phyloP scores from a whole-genome alignment of 2,329 filamentous ascomycete genomes.

The Xylaria sp. region DNA sequence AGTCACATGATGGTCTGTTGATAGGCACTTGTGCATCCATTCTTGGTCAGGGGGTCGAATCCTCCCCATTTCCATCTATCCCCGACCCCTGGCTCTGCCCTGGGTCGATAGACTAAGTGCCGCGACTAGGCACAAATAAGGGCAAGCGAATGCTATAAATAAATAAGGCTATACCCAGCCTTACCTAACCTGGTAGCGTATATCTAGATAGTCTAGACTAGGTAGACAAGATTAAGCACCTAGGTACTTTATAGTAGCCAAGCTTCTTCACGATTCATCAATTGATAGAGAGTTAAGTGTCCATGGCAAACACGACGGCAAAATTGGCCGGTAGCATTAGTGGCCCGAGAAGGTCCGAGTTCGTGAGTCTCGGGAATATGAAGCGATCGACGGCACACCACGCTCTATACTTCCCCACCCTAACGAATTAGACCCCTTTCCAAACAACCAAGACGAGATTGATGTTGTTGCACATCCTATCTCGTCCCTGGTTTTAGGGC shows the following conservation, averaged over 20 bases:
- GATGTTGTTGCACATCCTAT: background rate
- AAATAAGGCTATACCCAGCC: background rate
- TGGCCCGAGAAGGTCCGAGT: background rate
- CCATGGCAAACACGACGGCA: background rate
- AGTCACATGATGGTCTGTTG: background rate
- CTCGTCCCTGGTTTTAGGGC: too few species aligned
- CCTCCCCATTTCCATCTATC: constrained; percentile 1
- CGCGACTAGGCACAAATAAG: constrained; percentile 8
- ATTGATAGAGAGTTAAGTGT: too few species aligned
- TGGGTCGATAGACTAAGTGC: too few species aligned
- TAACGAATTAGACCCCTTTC: background rate
- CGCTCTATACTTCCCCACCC: background rate
- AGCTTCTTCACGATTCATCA: too few species aligned
- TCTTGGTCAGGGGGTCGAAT: background rate
- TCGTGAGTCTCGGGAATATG: background rate
- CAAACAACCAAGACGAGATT: background rate
- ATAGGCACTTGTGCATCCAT: background rate
- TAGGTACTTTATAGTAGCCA: too few species aligned
- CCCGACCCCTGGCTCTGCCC: background rate
- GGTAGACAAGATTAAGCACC: too few species aligned
- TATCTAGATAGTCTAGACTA: too few species aligned
- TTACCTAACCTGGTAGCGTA: too few species aligned
- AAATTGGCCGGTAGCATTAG: background rate
- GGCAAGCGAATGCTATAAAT: constrained; percentile 8
- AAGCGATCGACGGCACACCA: background rate